Percentiles rank a stretch among this genome's conserved stretches.
phyloP scores from a whole-genome alignment of 2,329 filamentous ascomycete species.

The Cordyceps javanica region DNA sequence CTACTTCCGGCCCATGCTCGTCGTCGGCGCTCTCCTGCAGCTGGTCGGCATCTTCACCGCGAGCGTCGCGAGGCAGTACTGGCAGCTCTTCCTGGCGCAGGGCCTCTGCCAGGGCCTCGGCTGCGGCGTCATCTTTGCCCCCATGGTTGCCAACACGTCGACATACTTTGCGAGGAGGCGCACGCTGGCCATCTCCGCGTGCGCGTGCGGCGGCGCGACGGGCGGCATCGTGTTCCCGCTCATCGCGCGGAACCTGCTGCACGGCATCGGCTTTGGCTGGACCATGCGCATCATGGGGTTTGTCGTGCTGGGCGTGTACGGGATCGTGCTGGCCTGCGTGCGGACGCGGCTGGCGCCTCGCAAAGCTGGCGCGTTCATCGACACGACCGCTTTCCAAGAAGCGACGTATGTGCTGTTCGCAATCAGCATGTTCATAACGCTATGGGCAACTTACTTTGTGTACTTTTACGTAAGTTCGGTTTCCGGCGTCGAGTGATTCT shows the following conservation, averaged over 20 bases:
- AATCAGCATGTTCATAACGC: constrained; percentile 30
- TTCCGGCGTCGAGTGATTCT: background rate
- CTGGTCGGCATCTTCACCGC: constrained; percentile 40
- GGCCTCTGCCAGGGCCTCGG: constrained; percentile 53
- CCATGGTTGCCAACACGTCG: constrained; percentile 46
- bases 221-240: constrained; percentile 61
- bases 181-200: constrained; percentile 53
- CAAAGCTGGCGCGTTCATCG: constrained; percentile 43
- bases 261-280: constrained; percentile 57
- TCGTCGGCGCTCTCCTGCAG: constrained; percentile 35
- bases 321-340: constrained; percentile 35
- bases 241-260: constrained; percentile 49
- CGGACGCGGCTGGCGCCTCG: constrained; percentile 42
- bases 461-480: constrained; percentile 37
- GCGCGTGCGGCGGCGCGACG: constrained; percentile 52
- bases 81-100: constrained; percentile 45
- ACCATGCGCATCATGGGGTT: constrained; percentile 57
- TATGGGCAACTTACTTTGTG: constrained; percentile 45
- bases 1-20: constrained; percentile 28
- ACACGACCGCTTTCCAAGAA: constrained; percentile 45
- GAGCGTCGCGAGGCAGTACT: constrained; percentile 33
- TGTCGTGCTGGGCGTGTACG: constrained; percentile 38
- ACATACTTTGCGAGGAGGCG: constrained; percentile 58
- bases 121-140: constrained; percentile 46
- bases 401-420: constrained; percentile 34